phyloP scores from a whole-genome alignment of 2,329 filamentous ascomycete species.

The Zasmidium angulare region DNA sequence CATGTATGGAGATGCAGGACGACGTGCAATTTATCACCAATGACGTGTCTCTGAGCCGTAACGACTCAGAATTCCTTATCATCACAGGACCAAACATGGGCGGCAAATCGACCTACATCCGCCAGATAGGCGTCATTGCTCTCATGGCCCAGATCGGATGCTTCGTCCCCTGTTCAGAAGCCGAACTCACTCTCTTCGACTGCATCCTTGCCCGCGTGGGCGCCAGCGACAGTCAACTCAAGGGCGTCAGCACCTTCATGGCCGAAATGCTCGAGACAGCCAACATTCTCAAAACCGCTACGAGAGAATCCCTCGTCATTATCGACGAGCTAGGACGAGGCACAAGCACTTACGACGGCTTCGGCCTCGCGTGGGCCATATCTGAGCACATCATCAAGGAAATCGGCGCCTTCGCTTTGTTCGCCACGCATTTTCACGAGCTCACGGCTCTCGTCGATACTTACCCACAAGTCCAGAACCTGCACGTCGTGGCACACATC shows the following conservation, averaged over 20 bases:
- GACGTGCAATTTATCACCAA: slow-evolving; percentile 99
- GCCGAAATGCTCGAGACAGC: slow-evolving; percentile 99
- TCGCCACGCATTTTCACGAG: slow-evolving; percentile 98
- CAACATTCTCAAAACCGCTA: slow-evolving; percentile 96
- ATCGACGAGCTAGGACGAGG: slow-evolving; percentile 96
- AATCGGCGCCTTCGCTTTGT: slow-evolving; percentile 90
- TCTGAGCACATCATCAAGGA: slow-evolving; percentile 96
- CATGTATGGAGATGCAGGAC: slow-evolving; percentile 98
- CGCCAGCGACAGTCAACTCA: slow-evolving; percentile 93
- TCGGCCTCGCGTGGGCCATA: slow-evolving; percentile 98
- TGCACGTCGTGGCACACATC: slow-evolving; percentile 96
- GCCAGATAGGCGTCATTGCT: slow-evolving; percentile 93
- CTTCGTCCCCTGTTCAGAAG: slow-evolving; percentile 88
- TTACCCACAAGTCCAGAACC: slow-evolving; percentile 82
- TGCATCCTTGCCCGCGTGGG: slow-evolving; percentile 94
- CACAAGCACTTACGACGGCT: slow-evolving; percentile 97
- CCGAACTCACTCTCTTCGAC: slow-evolving; percentile 93
- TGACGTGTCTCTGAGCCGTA: slow-evolving; percentile 78
- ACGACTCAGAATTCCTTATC: slow-evolving; percentile 84
- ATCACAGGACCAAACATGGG: slow-evolving; percentile 99
- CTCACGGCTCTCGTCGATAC: slow-evolving; percentile 86
- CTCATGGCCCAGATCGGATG: slow-evolving; percentile 96
- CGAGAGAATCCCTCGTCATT: slow-evolving; percentile 92
- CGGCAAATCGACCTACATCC: slow-evolving; percentile 97
- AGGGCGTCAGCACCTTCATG: slow-evolving; percentile 99